Percentiles rank a stretch among this genome's conserved stretches.
phyloP scores from a whole-genome alignment of 2,329 filamentous ascomycete species.

The Fusarium torulosum region DNA sequence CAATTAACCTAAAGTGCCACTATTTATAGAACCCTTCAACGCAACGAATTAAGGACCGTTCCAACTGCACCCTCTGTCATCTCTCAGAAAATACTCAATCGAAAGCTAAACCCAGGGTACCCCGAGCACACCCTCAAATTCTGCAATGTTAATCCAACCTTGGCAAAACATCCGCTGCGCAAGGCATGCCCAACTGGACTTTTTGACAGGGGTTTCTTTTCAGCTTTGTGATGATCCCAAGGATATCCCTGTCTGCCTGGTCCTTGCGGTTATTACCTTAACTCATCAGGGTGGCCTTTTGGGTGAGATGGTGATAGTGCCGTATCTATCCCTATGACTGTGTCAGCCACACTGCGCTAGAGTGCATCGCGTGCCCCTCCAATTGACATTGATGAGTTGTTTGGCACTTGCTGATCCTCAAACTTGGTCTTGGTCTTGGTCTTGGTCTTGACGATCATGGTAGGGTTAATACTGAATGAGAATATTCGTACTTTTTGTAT shows the following conservation, averaged over 20 bases:
- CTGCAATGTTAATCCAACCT: not conserved
- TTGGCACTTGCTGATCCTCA: no score
- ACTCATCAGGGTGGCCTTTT: rapidly evolving
- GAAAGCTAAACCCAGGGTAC: not conserved
- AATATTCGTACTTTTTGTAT: no score
- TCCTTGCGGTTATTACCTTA: not conserved
- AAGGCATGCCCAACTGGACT: conserved; percentile 16
- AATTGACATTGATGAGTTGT: conserved; percentile 16
- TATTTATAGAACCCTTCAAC: not conserved
- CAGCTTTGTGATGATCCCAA: conserved; percentile 31
- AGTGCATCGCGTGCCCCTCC: conserved; percentile 15
- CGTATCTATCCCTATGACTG: not conserved
- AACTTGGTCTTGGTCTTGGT: not conserved
- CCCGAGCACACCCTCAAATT: not conserved
- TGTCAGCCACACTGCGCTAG: conserved; percentile 33
- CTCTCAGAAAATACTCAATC: not conserved
- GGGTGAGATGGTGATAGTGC: conserved; percentile 1
- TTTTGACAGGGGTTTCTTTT: conserved; percentile 18
- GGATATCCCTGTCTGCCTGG: conserved; percentile 10
- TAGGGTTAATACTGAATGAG: not conserved
- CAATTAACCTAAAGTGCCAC: not conserved
- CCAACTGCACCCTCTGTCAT: not conserved
- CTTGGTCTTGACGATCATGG: not conserved
- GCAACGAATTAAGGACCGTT: not conserved
- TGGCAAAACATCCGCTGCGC: conserved; percentile 10